Evolutionary conservation across 2,329 filamentous ascomycete species (phyloP).

Genomic region (Venturia nashicola): DNA sequence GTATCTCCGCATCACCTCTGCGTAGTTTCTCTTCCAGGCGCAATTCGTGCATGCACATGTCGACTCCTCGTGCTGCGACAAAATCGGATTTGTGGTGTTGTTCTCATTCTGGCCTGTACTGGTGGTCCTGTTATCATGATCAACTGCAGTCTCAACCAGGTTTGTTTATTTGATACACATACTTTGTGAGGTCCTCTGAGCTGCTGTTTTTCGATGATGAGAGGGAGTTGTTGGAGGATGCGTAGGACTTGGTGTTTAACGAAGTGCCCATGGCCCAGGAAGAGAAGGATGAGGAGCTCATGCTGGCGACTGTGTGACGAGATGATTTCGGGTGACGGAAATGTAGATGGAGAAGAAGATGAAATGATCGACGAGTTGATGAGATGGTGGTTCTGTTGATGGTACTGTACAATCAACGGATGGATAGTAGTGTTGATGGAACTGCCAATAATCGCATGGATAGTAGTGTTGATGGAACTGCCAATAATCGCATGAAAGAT

Average conservation of each 20-base stretch:
- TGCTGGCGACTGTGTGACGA: background rate
- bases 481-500: background rate
- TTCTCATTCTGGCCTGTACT: too few relatives aligned
- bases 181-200: background rate
- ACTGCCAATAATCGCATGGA: background rate
- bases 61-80: background rate
- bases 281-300: background rate
- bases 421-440: background rate
- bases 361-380: too few relatives aligned
- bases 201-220: background rate
- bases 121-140: background rate
- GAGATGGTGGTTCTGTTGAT: too few relatives aligned
- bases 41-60: background rate
- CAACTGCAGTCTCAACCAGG: background rate
- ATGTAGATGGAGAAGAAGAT: too few relatives aligned
- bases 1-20: background rate
- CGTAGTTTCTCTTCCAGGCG: background rate
- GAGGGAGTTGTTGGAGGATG: background rate
- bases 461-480: too few relatives aligned
- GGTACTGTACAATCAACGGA: too few relatives aligned
- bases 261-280: background rate
- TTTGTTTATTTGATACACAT: background rate
- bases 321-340: background rate
- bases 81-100: background rate
- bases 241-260: background rate